These are phyloP conservation scores for Phytophthora syringae DNA, from an alignment of 352 stramenopile genomes.

Conservation along the genomic window DNA sequence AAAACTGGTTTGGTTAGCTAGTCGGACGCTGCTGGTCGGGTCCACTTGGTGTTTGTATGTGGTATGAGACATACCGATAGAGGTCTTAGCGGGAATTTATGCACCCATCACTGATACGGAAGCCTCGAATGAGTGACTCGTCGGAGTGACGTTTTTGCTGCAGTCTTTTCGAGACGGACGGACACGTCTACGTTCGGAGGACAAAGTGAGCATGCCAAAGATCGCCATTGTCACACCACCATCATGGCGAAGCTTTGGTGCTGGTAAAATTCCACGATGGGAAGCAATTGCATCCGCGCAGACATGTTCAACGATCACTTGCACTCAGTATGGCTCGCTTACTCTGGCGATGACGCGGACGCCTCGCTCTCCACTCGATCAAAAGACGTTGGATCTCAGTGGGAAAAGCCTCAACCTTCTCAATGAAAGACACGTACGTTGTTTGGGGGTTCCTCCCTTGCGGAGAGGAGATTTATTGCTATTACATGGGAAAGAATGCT, in stretches of 20 bases:
- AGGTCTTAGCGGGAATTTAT: too few species aligned
- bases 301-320: slow-evolving; percentile 5
- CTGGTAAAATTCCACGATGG: too few species aligned
- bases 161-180: neutral
- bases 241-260: too few species aligned
- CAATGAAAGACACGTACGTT: neutral
- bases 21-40: slow-evolving; percentile 16
- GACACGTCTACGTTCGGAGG: neutral
- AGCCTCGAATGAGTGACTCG: neutral
- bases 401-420: neutral
- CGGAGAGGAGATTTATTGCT: slow-evolving; percentile 38
- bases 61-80: slow-evolving; percentile 19
- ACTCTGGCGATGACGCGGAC: neutral
- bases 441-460: slow-evolving; percentile 38
- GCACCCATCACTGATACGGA: neutral
- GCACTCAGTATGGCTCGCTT: neutral
- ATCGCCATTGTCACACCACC: slow-evolving; percentile 7
- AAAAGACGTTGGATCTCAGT: neutral
- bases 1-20: slow-evolving; percentile 1
- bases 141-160: neutral
- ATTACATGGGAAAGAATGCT: slow-evolving; percentile 36
- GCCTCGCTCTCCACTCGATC: neutral
- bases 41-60: slow-evolving; percentile 25
- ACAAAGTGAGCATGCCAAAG: slow-evolving; percentile 4
- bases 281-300: too few species aligned